Evolutionary conservation across 2,329 filamentous ascomycete genomes (phyloP), one percentile per base, ranked within the genome.

Genomic region (Microsporum canis): DNA sequence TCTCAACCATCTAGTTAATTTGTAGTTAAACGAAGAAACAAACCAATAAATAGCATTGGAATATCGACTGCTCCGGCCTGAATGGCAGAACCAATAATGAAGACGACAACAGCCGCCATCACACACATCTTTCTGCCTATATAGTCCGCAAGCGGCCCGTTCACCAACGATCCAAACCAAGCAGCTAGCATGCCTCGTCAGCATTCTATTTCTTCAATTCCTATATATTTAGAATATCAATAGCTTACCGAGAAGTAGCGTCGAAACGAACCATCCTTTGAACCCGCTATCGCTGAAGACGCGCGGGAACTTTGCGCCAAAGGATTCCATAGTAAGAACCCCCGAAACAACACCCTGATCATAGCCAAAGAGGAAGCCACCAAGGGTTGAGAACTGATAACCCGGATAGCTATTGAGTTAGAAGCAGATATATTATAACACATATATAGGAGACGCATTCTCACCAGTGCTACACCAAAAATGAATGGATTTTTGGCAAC

Each of bases 221-320:
- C 12, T 57, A 27, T 23, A 3, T 17, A 31, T 2, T 27, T 2
- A n/a, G 17, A 27, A 34, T 23, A 10, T 23, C 31, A 34, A 17
- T 10, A 27, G 66, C 69, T 60, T 64, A 75, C 73, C 69, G 0
- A 82, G 69, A 7, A 80, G 67, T 3, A 82, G 68, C 1, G 75
- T 78, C 4, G 80, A 80, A 1, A 80, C 78, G 59, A 81, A 80
- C 79, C 79, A 81, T 36, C 79, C 79, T 63, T 80, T 79, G 69
- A 79, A 79, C 8, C 74, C 67, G 62, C 72, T 76, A 61, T 80
- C 77, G 0, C 71, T 61, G 57, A 73, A 77, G 14, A 79, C 71
- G 5, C 71, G 68, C 12, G 76, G 77, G 47, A 75, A 72, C 12
- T 68, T 65, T 34, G 72, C 72, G 2, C 68, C 73, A 62, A 80